phyloP scores from a whole-genome alignment of 2,329 filamentous ascomycete species.

The Aspergillus intermedius region DNA sequence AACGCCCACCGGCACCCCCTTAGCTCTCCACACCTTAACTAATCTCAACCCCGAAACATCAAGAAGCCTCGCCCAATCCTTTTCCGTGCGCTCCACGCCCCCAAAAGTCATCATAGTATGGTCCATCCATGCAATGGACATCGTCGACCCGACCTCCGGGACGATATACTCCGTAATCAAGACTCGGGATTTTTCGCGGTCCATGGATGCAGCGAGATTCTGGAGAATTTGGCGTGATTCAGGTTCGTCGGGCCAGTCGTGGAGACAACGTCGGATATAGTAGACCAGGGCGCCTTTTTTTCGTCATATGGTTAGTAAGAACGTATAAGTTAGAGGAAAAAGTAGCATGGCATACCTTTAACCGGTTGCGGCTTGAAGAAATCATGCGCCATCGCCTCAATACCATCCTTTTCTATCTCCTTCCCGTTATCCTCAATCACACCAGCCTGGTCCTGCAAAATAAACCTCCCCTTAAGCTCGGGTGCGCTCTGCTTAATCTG shows the following conservation, averaged over 20 bases:
- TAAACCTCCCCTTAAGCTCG: slow-evolving; percentile 11
- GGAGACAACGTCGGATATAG: slow-evolving; percentile 26
- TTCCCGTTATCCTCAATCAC: slow-evolving; percentile 10
- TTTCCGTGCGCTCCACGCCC: slow-evolving; percentile 20
- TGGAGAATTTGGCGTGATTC: slow-evolving; percentile 13
- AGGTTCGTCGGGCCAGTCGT: slow-evolving; percentile 21
- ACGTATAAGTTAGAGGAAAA: background rate
- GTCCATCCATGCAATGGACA: slow-evolving; percentile 19
- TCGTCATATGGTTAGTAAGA: background rate
- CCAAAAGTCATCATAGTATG: slow-evolving; percentile 20
- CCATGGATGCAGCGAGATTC: slow-evolving; percentile 17
- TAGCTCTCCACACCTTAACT: slow-evolving; percentile 17
- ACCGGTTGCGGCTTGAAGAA: slow-evolving; percentile 18
- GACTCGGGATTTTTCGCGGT: slow-evolving; percentile 10
- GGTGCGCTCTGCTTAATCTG: slow-evolving; percentile 9
- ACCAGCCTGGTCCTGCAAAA: slow-evolving; percentile 16
- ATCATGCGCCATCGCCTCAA: slow-evolving; percentile 14
- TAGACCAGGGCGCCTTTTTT: slow-evolving; percentile 20
- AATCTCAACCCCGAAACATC: slow-evolving; percentile 16
- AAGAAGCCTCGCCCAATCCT: slow-evolving; percentile 17
- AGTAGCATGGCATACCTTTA: slow-evolving; percentile 8
- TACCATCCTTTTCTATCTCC: slow-evolving; percentile 5
- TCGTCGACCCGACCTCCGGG: slow-evolving; percentile 11
- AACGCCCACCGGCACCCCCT: slow-evolving; percentile 12
- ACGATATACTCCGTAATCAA: slow-evolving; percentile 24